Percentiles rank a stretch among this genome's conserved stretches.
Conservation (phyloP, 306 rosid genomes). For the Erythrophleum fordii region DNA sequence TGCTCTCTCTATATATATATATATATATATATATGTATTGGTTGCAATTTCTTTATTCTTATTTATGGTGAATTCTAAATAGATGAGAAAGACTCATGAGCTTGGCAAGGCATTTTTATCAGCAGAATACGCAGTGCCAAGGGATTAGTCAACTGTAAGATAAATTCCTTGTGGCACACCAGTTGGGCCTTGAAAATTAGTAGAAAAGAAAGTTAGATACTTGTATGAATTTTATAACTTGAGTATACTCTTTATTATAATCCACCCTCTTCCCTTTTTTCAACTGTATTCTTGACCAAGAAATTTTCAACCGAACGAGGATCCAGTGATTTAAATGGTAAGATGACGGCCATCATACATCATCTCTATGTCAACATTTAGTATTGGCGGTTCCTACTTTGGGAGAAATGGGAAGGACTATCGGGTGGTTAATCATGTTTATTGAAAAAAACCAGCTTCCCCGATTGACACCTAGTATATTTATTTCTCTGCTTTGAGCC, state of each 20-base stretch:
- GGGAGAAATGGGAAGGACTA: not conserved
- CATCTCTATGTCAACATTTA: not conserved
- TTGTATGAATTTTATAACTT: not conserved
- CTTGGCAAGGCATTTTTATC: not conserved
- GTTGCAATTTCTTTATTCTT: slow-evolving; percentile 18
- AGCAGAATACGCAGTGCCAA: not conserved
- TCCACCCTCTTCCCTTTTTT: not conserved
- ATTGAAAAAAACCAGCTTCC: not conserved
- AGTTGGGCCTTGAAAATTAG: not conserved
- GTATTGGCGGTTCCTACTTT: not conserved
- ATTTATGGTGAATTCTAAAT: slow-evolving; percentile 31
- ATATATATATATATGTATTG: no score
- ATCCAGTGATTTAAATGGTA: not conserved
- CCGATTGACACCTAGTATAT: not conserved
- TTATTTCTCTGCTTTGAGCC: not conserved
- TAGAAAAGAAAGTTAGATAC: not conserved
- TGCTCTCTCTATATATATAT: no score
- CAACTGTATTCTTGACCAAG: not conserved
- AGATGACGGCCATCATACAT: not conserved
- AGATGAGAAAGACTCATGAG: slow-evolving; percentile 19
- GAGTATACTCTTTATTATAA: not conserved
- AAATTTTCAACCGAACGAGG: not conserved
- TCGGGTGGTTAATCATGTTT: not conserved
- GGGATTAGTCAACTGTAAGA: not conserved
- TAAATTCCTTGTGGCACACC: not conserved